Conservation (phyloP, 148 eudicot genomes). For the Beta vulgaris region DNA sequence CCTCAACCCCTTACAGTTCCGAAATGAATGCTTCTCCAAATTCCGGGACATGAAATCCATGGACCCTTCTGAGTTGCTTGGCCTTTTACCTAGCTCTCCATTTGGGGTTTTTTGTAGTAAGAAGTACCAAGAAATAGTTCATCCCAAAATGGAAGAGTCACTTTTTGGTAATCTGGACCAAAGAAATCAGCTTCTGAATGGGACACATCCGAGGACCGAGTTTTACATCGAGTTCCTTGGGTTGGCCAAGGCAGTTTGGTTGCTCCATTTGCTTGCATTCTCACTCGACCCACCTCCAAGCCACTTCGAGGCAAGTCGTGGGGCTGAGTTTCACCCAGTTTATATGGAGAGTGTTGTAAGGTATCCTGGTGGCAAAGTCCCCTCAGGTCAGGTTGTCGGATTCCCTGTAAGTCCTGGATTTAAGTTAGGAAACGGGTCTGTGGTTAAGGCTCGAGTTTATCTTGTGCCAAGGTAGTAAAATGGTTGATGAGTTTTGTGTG, state of each 20-base stretch:
- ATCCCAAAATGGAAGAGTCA: conserved; percentile 96
- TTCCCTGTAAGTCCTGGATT: conserved; percentile 92
- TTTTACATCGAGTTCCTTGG: conserved; percentile 75
- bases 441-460: conserved; percentile 76
- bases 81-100: conserved; percentile 73
- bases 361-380: conserved; percentile 48
- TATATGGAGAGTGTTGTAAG: conserved; percentile 90
- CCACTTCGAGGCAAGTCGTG: conserved; percentile 84
- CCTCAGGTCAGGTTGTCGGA: conserved; percentile 59
- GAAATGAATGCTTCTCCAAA: conserved; percentile 76
- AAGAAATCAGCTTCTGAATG: conserved; percentile 63
- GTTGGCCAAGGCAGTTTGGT: conserved; percentile 86
- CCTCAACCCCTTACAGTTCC: conserved; percentile 78
- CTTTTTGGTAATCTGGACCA: conserved; percentile 84
- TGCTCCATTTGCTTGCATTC: conserved; percentile 90
- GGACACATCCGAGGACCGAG: conserved; percentile 75
- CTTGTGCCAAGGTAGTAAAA: conserved; percentile 56
- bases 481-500: neutral
- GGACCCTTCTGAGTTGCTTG: conserved; percentile 91
- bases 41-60: conserved; percentile 86
- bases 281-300: conserved; percentile 85
- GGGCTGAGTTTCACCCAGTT: conserved; percentile 71
- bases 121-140: conserved; percentile 78
- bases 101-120: conserved; percentile 82
- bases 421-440: conserved; percentile 70